A percentile compares a stretch with the other conserved stretches of the same genome.
These are phyloP conservation scores for Telopea speciosissima DNA, from an alignment of 177 flowering plant species.

Conservation along the genomic window DNA sequence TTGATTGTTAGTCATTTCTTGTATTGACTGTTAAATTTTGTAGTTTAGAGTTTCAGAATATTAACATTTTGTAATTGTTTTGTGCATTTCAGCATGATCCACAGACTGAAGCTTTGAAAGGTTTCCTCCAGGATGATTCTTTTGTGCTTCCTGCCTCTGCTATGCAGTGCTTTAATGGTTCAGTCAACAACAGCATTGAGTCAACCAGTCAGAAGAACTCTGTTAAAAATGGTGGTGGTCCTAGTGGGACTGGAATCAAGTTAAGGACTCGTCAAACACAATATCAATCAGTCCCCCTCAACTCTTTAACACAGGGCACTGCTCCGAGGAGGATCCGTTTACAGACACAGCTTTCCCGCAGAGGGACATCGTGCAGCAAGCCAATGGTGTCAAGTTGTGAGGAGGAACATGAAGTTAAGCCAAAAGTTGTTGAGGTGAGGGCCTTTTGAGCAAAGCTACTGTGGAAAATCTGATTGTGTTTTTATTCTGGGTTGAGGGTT, in stretches of 20 bases:
- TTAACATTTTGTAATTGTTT: background rate
- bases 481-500: background rate
- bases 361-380: constrained; percentile 7
- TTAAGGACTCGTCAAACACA: constrained; percentile 22
- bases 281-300: constrained; percentile 4
- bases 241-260: constrained; percentile 28
- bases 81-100: background rate
- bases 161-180: background rate
- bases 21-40: too few relatives aligned
- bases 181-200: too few relatives aligned
- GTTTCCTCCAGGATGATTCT: background rate
- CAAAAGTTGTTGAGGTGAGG: constrained; percentile 24
- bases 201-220: constrained; percentile 6
- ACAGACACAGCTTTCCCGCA: constrained; percentile 22
- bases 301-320: constrained; percentile 32
- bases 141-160: constrained; percentile 4
- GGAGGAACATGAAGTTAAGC: constrained; percentile 16
- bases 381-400: constrained; percentile 1
- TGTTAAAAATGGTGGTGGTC: background rate
- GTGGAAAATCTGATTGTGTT: too few relatives aligned
- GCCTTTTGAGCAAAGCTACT: background rate
- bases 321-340: constrained; percentile 49
- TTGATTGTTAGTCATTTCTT: too few relatives aligned
- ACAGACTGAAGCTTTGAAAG: background rate
- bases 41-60: background rate